Base-by-base conservation (phyloP, 2,329 filamentous ascomycete species). In the Aspergillus ruber region DNA sequence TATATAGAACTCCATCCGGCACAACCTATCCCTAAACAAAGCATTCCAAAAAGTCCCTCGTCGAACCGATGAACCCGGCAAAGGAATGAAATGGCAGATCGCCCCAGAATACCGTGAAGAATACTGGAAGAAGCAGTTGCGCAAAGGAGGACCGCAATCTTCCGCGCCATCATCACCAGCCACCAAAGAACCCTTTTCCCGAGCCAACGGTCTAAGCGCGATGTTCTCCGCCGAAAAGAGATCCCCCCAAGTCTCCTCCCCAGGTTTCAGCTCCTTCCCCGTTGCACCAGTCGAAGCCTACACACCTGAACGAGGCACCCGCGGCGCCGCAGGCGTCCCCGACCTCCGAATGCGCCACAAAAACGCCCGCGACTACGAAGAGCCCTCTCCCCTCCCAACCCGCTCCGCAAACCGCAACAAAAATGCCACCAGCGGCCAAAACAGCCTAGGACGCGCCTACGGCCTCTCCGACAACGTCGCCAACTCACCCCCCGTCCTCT, bases 71-170 rank as follows among this genome's bases (percentile, higher is more conserved):
- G 93, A 98, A 65, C 93, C 93, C 18, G 93, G 93, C 10, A 98
- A 98, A 67, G 93, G 93, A 23, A 97, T 96, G 90, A 97, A 97
- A 66, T 98, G 93, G 93, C 88, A 91, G 68, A 90, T 98, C 61
- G 83, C 88, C 3, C 79, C 87, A 1, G 88, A 94, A 53, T 80
- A 85, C 55, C 83, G 86, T 43, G 88, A 96, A 15, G 91, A 95
- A 45, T 95, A 96, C 75, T 79, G 89, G 50, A 86, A 86, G 64
- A 88, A 86, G 57, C 70, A 73, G 56, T 62, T 66, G 35, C 67
- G 70, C 27, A 73, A 71, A 47, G 69, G 70, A 10, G 69, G 70
- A 9, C 65, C 62, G 5, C 68, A 71, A 41, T 73, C 71, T 9
- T 72, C 69, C 5, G 70, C 71, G 1, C 73, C 74, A 27, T 73